Base-by-base conservation (phyloP, 352 stramenopile genomes). In the Globisporangium paddicum region DNA sequence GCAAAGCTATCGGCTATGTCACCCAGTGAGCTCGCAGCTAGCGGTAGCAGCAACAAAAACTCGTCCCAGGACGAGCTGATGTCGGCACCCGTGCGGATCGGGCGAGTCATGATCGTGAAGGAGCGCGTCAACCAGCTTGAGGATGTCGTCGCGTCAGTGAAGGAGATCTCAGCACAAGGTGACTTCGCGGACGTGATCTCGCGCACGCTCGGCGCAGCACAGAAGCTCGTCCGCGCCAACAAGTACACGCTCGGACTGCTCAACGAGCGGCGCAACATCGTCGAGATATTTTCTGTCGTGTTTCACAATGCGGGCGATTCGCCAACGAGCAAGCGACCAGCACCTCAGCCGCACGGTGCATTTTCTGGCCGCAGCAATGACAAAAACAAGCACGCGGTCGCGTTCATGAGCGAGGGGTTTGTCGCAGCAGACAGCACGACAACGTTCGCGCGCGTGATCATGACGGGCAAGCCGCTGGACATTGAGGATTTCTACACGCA, bases 241-340 rank as follows among this genome's bases (percentile, higher is more conserved):
- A 87, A 82, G 58, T 86, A 86, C 68, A 84, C 77, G 5, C 63
- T 90, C 21, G 79, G 77, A 0, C 64, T 90, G 18, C 48, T 82
- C 14, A 85, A 84, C 41, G 79, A 90, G 51, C 68, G 76, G 16
- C 71, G 69, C 21, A 86, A 86, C 48, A 66, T 82, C 19, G 64
- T 87, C 41, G 72, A 86, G 44, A 62, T 90, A 18, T 87, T 76
- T 54, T 90, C 79, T 0, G 58, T 69, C 1, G 26, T 30, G 25
- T 23, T 51, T 8, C 49, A 55, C 3, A 55, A 25, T 8, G 21
- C 8, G 11, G 40, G 3, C 40, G 8, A 8, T 46, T 42, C 16
- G 40, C 26, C 19, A 25, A 37, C 6, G 5, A 11, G 14, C 23
- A 16, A 54, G 35, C 19, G 35, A 23, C 37, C 8, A 8, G 13